These are phyloP conservation scores for Curvularia spicifera DNA, from an alignment of 2,329 filamentous ascomycete genomes.

Conservation along the genomic window DNA sequence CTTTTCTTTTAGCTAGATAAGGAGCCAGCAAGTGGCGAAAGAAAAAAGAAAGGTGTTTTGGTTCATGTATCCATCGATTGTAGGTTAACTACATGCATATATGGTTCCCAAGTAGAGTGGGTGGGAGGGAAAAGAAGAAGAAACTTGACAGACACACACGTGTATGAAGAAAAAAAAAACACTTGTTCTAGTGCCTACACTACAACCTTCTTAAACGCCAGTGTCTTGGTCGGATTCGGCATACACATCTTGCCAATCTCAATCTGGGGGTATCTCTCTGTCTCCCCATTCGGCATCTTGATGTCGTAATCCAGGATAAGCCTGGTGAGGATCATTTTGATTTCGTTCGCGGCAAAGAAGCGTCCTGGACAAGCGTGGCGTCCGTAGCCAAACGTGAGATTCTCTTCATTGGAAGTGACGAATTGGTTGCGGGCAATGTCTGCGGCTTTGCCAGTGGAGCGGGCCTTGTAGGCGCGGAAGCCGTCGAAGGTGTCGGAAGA, in stretches of 20 bases:
- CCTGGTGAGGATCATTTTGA: constrained; percentile 43
- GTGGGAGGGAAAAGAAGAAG: no score
- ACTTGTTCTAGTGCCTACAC: constrained; percentile 1
- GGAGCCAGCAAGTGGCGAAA: no score
- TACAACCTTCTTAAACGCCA: constrained; percentile 29
- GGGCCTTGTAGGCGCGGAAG: constrained; percentile 41
- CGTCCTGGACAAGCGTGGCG: constrained; percentile 43
- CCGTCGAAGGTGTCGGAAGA: constrained; percentile 39
- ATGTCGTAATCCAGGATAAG: constrained; percentile 40
- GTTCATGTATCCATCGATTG: no score
- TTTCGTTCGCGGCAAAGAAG: constrained; percentile 45
- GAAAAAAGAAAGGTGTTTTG: no score
- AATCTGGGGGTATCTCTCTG: constrained; percentile 25
- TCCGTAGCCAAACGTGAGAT: constrained; percentile 41
- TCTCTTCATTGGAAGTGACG: constrained; percentile 36
- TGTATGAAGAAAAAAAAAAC: no score
- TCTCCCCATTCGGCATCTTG: constrained; percentile 26
- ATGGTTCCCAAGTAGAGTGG: no score
- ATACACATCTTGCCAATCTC: constrained; percentile 18
- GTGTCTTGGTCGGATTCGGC: constrained; percentile 24
- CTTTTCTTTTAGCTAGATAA: no score
- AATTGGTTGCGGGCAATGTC: constrained; percentile 44
- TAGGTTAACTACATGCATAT: no score
- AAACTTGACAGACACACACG: no score
- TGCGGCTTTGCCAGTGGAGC: constrained; percentile 25